phyloP scores from a whole-genome alignment of 495 filamentous ascomycete genomes.

The Trichoderma asperelloides region DNA sequence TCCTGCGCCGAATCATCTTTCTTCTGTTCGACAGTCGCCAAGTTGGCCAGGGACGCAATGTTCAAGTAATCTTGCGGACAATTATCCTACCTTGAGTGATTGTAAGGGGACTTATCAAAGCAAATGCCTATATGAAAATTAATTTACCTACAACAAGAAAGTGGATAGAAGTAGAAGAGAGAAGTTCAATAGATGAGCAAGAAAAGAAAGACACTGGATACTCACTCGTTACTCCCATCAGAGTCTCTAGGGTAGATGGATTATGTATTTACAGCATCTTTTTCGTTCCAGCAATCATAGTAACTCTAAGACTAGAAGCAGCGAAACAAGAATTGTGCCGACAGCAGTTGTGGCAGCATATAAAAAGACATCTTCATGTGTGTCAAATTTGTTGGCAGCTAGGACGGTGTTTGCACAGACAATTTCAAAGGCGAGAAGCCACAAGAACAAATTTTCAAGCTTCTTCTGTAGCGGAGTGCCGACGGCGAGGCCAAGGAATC shows the following conservation, averaged over 20 bases:
- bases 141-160: not conserved
- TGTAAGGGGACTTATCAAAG: slow-evolving; percentile 65
- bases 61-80: slow-evolving; percentile 25
- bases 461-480: slow-evolving; percentile 67
- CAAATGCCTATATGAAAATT: slow-evolving; percentile 44
- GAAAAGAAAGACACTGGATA: not conserved
- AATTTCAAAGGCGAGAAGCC: slow-evolving; percentile 51
- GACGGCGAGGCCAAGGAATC: slow-evolving; percentile 54
- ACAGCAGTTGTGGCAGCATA: slow-evolving; percentile 52
- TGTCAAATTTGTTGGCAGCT: slow-evolving; percentile 21
- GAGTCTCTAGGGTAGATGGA: slow-evolving; percentile 59
- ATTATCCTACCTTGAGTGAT: slow-evolving; percentile 63
- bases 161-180: not conserved
- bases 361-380: slow-evolving; percentile 37
- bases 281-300: slow-evolving; percentile 59
- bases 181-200: not conserved
- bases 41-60: not conserved
- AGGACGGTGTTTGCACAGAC: slow-evolving; percentile 43
- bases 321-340: slow-evolving; percentile 46
- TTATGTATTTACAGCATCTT: slow-evolving; percentile 65
- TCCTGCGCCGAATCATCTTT: slow-evolving; percentile 12
- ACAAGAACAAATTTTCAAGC: slow-evolving; percentile 34
- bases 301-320: slow-evolving; percentile 47
- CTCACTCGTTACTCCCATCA: slow-evolving; percentile 63
- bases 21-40: not conserved